Conservation (phyloP, 2,329 filamentous ascomycete species). For the Parafenestella ontariensis region DNA sequence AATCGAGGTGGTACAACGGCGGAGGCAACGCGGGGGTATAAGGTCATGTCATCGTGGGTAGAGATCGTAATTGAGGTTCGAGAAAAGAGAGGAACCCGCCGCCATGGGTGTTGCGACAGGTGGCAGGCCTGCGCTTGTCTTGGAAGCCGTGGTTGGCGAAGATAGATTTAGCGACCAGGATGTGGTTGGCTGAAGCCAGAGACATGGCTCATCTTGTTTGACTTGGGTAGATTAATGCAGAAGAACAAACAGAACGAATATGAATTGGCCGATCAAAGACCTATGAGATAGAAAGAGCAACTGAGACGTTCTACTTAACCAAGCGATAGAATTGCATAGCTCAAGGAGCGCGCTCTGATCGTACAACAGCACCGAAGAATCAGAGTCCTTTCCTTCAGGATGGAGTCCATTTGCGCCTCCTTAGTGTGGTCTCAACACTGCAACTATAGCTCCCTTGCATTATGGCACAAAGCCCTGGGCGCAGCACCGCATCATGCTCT, state of each 20-base stretch:
- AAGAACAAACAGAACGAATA: no score
- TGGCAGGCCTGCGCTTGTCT: conserved; percentile 6
- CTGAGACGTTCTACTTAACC: no score
- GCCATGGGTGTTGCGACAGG: conserved; percentile 3
- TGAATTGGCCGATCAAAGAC: no score
- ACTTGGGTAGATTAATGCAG: no score
- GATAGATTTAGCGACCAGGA: conserved; percentile 17
- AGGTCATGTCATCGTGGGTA: conserved; percentile 19
- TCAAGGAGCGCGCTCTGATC: no score
- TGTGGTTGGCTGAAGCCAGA: background rate
- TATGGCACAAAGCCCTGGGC: no score
- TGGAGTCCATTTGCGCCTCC: no score
- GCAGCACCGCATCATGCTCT: background rate
- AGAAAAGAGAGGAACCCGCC: conserved; percentile 15
- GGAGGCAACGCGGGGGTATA: conserved; percentile 1
- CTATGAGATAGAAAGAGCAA: no score
- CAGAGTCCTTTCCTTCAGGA: background rate
- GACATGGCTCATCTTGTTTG: background rate
- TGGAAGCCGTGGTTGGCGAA: conserved; percentile 2
- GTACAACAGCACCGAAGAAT: no score
- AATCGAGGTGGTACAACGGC: background rate
- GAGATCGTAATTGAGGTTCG: background rate
- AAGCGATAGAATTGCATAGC: no score
- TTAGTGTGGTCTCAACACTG: no score
- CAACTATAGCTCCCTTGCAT: no score